Percentiles rank a stretch among this genome's conserved stretches.
Evolutionary conservation across 495 filamentous ascomycete genomes (phyloP).

Genomic region (Penicillium manginii): DNA sequence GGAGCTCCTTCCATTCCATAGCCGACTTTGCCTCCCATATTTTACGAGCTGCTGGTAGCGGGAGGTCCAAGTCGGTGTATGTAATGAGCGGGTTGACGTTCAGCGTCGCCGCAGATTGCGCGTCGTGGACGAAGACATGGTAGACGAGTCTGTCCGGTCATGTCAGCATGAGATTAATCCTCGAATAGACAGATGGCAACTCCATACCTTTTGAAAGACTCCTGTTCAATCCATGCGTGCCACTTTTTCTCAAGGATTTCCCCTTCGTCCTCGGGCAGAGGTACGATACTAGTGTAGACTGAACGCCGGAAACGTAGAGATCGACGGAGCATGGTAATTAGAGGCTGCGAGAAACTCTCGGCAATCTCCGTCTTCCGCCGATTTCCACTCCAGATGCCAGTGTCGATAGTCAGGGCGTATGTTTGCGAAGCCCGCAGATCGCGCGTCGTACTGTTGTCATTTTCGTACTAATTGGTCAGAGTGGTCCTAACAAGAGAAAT

Average conservation of each 20-base stretch:
- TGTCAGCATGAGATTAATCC: background rate
- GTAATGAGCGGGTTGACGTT: constrained; percentile 61
- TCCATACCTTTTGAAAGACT: constrained; percentile 55
- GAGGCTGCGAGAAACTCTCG: constrained; percentile 58
- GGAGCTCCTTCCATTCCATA: constrained; percentile 58
- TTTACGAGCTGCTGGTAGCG: constrained; percentile 55
- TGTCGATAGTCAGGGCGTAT: constrained; percentile 56
- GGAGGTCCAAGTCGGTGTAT: constrained; percentile 64
- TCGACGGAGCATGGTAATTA: constrained; percentile 55
- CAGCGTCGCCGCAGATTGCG: constrained; percentile 60
- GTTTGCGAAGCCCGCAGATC: constrained; percentile 60
- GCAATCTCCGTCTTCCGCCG: constrained; percentile 70
- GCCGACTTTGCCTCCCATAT: constrained; percentile 62
- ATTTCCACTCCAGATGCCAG: constrained; percentile 70
- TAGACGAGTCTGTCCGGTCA: constrained; percentile 53
- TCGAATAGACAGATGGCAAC: background rate
- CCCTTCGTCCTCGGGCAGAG: constrained; percentile 48
- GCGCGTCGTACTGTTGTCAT: constrained; percentile 58
- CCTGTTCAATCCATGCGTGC: constrained; percentile 59
- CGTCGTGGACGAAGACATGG: constrained; percentile 60
- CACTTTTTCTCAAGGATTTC: constrained; percentile 58
- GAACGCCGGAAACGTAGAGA: constrained; percentile 37
- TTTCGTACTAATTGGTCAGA: constrained; percentile 43
- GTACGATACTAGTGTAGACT: constrained; percentile 48
- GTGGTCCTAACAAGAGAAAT: background rate